A percentile compares a stretch with the other conserved stretches of the same genome.
Conservation (phyloP, 305 asterid genomes). For the Withania somnifera region DNA sequence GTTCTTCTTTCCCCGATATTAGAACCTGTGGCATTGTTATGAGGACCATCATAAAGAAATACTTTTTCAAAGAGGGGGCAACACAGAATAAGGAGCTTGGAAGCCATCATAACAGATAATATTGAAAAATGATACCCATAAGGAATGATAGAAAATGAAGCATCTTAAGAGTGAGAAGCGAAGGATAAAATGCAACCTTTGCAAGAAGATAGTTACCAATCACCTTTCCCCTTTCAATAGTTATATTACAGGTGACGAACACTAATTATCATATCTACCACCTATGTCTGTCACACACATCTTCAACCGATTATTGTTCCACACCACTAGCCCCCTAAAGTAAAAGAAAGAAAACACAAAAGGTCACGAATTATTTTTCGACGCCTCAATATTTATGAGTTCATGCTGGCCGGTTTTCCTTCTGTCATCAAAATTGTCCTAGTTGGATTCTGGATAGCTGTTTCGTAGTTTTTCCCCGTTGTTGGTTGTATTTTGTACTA, state of each 20-base stretch:
- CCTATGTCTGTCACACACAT: background rate
- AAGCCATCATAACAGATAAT: background rate
- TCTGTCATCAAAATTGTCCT: too few species aligned
- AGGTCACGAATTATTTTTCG: background rate
- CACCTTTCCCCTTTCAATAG: background rate
- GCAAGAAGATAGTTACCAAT: background rate
- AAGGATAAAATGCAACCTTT: background rate
- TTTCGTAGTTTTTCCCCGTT: too few species aligned
- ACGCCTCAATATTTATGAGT: background rate
- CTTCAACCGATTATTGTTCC: background rate
- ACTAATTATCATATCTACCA: background rate
- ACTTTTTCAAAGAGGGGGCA: background rate
- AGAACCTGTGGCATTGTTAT: slow-evolving; percentile 45
- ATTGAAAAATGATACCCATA: background rate
- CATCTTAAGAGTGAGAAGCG: background rate
- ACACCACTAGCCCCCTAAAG: background rate
- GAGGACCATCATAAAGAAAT: slow-evolving; percentile 3
- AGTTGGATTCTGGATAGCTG: too few species aligned
- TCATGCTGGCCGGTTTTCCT: too few species aligned
- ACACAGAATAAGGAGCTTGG: background rate
- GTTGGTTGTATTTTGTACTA: too few species aligned
- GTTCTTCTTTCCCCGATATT: slow-evolving; percentile 86
- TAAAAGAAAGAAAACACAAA: background rate
- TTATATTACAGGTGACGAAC: background rate
- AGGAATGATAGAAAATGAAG: background rate